Conservation (phyloP, 2,329 filamentous ascomycete genomes). For the Trichoderma sp. region DNA sequence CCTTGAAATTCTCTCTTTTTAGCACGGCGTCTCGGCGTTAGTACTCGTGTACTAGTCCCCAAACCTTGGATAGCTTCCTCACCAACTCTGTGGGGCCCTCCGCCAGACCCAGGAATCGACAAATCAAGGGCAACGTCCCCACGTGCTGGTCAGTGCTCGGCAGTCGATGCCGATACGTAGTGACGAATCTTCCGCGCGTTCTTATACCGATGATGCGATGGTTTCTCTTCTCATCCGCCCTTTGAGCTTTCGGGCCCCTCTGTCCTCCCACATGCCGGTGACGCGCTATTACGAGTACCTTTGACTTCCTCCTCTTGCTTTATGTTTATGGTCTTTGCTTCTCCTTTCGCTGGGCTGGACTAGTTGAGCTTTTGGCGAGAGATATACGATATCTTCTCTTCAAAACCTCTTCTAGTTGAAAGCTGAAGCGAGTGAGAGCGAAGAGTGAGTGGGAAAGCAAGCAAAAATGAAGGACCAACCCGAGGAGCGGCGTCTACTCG, state of each 20-base stretch:
- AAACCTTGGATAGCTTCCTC: background rate
- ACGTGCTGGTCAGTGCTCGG: constrained; percentile 14
- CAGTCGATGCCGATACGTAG: constrained; percentile 1
- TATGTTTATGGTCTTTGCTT: background rate
- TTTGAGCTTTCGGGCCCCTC: background rate
- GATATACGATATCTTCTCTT: background rate
- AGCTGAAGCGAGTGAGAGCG: background rate
- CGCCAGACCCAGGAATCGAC: background rate
- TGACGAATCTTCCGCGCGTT: constrained; percentile 3
- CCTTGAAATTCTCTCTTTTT: background rate
- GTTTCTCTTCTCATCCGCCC: background rate
- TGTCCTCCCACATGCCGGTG: background rate
- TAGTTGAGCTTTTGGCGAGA: background rate
- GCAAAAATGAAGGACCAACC: background rate
- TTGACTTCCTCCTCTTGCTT: background rate
- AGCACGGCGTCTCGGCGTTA: background rate
- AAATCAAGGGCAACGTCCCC: background rate
- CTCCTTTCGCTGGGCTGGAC: background rate
- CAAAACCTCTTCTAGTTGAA: background rate
- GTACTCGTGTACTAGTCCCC: background rate
- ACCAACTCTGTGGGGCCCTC: background rate
- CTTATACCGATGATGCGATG: background rate
- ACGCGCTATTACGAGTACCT: background rate
- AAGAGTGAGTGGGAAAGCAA: background rate
- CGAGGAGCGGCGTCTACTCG: constrained; percentile 11